Evolutionary conservation across 202 grass and related monocot species (phyloP).

Genomic region (Schoenoplectus tabernaemontani): DNA sequence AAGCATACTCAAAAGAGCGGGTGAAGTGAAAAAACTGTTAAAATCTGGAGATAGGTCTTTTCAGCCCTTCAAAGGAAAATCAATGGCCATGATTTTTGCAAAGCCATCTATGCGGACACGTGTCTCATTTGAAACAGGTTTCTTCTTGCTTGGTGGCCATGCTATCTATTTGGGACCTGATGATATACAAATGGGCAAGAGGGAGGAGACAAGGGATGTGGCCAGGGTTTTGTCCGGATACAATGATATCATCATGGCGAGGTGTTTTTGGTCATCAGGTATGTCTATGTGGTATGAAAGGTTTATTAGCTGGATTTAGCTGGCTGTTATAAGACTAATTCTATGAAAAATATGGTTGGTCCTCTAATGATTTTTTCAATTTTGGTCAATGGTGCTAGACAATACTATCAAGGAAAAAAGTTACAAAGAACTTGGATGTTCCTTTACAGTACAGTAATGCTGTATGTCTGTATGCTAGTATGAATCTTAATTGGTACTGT

Average conservation of each 20-base stretch:
- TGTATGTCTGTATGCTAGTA: background rate
- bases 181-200: constrained; percentile 99
- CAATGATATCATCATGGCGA: constrained; percentile 96
- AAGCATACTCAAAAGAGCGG: constrained; percentile 62
- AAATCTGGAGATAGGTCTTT: constrained; percentile 91
- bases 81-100: constrained; percentile 98
- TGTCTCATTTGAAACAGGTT: constrained; percentile 97
- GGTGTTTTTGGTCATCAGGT: constrained; percentile 88
- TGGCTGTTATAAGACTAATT: too few relatives aligned
- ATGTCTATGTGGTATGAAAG: constrained; percentile 3
- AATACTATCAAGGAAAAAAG: background rate
- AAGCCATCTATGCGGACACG: constrained; percentile 97
- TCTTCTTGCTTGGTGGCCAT: constrained; percentile 93
- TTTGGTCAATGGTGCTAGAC: background rate
- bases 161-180: constrained; percentile 87
- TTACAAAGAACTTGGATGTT: background rate
- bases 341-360: background rate
- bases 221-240: constrained; percentile 91
- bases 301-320: background rate
- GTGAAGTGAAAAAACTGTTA: constrained; percentile 65
- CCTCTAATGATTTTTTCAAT: background rate
- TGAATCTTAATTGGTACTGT: background rate
- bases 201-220: constrained; percentile 90
- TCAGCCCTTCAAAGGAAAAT: constrained; percentile 88
- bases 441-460: background rate